These are phyloP conservation scores for Hypoxylon fuscum DNA, from an alignment of 495 filamentous ascomycete species.

Conservation along the genomic window DNA sequence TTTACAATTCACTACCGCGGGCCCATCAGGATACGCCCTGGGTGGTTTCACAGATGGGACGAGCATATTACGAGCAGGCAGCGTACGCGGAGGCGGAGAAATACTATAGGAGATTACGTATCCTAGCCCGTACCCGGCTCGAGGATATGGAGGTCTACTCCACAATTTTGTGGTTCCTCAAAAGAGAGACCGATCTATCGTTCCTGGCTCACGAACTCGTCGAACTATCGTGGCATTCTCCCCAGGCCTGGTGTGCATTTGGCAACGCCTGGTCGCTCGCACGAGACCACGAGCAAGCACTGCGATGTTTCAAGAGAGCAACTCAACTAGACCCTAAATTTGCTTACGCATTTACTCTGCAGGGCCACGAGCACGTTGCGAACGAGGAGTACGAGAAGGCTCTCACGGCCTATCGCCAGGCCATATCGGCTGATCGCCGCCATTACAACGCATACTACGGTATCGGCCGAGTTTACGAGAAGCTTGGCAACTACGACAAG, in stretches of 20 bases:
- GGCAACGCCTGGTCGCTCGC: slow-evolving; percentile 97
- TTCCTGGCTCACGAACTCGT: slow-evolving; percentile 90
- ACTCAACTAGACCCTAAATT: slow-evolving; percentile 89
- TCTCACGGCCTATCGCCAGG: slow-evolving; percentile 80
- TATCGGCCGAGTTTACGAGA: slow-evolving; percentile 90
- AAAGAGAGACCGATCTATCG: slow-evolving; percentile 88
- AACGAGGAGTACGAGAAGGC: slow-evolving; percentile 99
- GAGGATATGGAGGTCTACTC: slow-evolving; percentile 98
- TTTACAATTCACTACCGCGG: slow-evolving; percentile 72
- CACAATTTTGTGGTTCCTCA: slow-evolving; percentile 95
- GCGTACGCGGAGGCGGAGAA: slow-evolving; percentile 86
- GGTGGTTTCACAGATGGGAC: slow-evolving; percentile 89
- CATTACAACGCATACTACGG: slow-evolving; percentile 99
- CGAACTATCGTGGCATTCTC: slow-evolving; percentile 84
- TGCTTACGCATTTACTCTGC: slow-evolving; percentile 93
- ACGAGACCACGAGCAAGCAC: slow-evolving; percentile 91
- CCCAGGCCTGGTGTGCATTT: slow-evolving; percentile 93
- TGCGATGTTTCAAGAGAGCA: slow-evolving; percentile 94
- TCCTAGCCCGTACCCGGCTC: slow-evolving; percentile 77
- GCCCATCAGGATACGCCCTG: slow-evolving; percentile 92
- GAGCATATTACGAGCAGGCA: slow-evolving; percentile 87
- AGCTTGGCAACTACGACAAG: slow-evolving; percentile 89
- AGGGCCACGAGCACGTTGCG: slow-evolving; percentile 94
- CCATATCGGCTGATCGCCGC: slow-evolving; percentile 82
- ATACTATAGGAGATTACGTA: slow-evolving; percentile 77